phyloP scores from a whole-genome alignment of 108 stramenopile genomes.

The Cyclotella cryptica region DNA sequence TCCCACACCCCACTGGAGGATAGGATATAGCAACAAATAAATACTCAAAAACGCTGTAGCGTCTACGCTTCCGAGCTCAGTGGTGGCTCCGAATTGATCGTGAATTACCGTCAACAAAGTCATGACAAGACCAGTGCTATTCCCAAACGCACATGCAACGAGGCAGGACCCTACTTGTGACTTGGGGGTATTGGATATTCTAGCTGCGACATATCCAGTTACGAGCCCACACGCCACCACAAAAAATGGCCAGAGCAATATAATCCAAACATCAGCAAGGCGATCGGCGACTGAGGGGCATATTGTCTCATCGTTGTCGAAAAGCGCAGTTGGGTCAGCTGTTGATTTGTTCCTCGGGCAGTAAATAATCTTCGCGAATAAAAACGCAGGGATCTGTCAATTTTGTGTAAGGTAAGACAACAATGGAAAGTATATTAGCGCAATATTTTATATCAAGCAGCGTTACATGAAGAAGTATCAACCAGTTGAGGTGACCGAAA shows the following conservation, averaged over 20 bases:
- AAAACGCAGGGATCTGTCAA: constrained; percentile 71
- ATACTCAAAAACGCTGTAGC: constrained; percentile 83
- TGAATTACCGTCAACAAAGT: constrained; percentile 88
- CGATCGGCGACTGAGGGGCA: constrained; percentile 77
- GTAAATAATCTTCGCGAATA: constrained; percentile 89
- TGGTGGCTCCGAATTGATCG: constrained; percentile 61
- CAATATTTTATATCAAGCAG: background rate
- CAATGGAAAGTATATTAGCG: background rate
- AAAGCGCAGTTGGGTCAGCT: background rate
- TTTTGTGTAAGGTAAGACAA: background rate
- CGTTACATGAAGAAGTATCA: background rate
- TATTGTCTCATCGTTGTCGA: constrained; percentile 6
- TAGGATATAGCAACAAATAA: constrained; percentile 83
- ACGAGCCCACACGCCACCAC: constrained; percentile 69
- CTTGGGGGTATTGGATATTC: constrained; percentile 58
- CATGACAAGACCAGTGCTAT: constrained; percentile 84
- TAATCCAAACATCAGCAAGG: constrained; percentile 71
- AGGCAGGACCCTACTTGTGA: constrained; percentile 58
- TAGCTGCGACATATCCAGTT: constrained; percentile 68
- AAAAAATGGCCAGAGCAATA: constrained; percentile 77
- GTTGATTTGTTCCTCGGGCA: constrained; percentile 57
- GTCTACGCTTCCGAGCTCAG: constrained; percentile 80
- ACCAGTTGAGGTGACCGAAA: too few species aligned
- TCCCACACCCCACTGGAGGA: constrained; percentile 88
- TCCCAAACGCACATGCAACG: constrained; percentile 81